A percentile compares a stretch with the other conserved stretches of the same genome.
phyloP scores from a whole-genome alignment of 768 basidiomycete species.

The Boletus rubroflammeus region DNA sequence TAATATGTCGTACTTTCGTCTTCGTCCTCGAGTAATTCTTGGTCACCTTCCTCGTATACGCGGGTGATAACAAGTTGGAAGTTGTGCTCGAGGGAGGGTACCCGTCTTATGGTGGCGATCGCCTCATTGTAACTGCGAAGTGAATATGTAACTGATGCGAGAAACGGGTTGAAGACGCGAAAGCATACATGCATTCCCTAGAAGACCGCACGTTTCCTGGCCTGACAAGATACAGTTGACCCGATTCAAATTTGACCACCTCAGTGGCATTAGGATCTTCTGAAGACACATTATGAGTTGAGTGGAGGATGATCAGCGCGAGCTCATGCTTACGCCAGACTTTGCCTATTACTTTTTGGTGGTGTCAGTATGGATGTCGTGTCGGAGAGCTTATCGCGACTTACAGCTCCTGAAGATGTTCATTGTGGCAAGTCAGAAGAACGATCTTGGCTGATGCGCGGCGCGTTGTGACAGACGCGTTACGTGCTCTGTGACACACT shows the following conservation, averaged over 20 bases:
- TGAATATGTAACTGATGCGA: background rate
- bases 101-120: conserved; percentile 88
- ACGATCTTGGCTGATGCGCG: conserved; percentile 7
- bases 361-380: conserved; percentile 20
- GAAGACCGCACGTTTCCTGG: conserved; percentile 89
- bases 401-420: conserved; percentile 81
- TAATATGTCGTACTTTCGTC: conserved; percentile 65
- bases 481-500: conserved; percentile 23
- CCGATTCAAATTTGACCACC: conserved; percentile 89
- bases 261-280: conserved; percentile 94
- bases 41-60: conserved; percentile 96
- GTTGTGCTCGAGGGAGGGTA: conserved; percentile 70
- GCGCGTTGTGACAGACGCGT: conserved; percentile 27
- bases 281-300: conserved; percentile 36
- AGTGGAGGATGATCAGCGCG: conserved; percentile 12
- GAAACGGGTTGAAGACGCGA: background rate
- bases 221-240: conserved; percentile 87
- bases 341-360: conserved; percentile 70
- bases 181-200: conserved; percentile 91
- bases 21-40: conserved; percentile 90
- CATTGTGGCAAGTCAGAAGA: conserved; percentile 46
- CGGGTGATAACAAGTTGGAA: conserved; percentile 94
- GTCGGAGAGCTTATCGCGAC: conserved; percentile 30
- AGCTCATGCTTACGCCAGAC: conserved; percentile 80
- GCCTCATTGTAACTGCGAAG: conserved; percentile 84